These are phyloP conservation scores for Erodium trifolium DNA, from an alignment of 441 rosid genomes.

Conservation along the genomic window DNA sequence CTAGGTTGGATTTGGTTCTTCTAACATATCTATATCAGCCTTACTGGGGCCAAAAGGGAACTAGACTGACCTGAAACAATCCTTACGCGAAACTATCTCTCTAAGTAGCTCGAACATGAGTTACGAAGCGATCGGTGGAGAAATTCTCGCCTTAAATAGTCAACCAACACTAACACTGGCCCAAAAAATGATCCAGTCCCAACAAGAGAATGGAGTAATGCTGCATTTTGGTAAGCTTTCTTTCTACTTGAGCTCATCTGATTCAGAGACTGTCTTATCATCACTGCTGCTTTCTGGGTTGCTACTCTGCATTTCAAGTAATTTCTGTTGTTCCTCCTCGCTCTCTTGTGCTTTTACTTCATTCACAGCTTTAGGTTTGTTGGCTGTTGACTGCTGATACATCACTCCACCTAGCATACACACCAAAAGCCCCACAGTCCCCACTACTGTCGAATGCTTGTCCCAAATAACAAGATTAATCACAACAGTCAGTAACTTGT, in stretches of 20 bases:
- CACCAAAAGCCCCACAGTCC: constrained; percentile 76
- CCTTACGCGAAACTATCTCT: not conserved
- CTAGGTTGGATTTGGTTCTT: not conserved
- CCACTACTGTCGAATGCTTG: constrained; percentile 71
- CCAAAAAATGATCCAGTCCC: not conserved
- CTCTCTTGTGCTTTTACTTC: constrained; percentile 30
- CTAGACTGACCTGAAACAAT: not conserved
- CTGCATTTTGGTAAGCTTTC: constrained; percentile 5
- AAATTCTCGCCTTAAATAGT: not conserved
- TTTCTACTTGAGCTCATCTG: constrained; percentile 24
- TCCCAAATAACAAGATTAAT: constrained; percentile 89
- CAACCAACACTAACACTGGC: constrained; percentile 1
- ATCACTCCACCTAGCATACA: constrained; percentile 88
- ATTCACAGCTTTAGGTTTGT: constrained; percentile 45
- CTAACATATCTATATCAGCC: not conserved
- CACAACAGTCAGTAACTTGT: constrained; percentile 79
- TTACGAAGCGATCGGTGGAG: not conserved
- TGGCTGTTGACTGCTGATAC: constrained; percentile 78
- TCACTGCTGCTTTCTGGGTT: constrained; percentile 23
- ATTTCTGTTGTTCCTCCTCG: constrained; percentile 61
- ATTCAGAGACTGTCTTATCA: constrained; percentile 24
- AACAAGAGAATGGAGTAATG: not conserved
- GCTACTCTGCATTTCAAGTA: constrained; percentile 57
- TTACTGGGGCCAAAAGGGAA: not conserved
- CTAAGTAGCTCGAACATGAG: not conserved